phyloP scores from a whole-genome alignment of 176 grass and related monocot species.

The Rhynchospora breviuscula region DNA sequence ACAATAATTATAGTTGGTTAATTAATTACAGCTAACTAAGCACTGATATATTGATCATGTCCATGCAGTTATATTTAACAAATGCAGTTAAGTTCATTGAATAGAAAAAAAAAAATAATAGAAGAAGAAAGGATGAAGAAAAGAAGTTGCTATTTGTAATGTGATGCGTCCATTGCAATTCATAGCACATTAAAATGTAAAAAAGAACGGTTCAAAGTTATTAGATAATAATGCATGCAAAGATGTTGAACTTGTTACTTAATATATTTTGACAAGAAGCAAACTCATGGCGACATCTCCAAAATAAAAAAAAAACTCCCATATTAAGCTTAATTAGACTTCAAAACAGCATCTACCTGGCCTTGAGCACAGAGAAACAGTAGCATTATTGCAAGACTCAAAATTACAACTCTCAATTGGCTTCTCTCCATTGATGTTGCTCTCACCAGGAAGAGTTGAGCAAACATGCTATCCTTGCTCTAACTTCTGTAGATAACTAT shows the following conservation, averaged over 20 bases:
- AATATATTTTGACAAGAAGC: neutral
- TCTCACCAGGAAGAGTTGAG: neutral
- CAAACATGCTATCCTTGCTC: neutral
- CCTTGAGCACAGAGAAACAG: neutral
- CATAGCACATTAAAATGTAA: no score
- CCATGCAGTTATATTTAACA: neutral
- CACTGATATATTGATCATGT: neutral
- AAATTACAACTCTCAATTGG: neutral
- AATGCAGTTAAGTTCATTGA: neutral
- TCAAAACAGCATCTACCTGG: slow-evolving; percentile 18
- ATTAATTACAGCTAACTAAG: neutral
- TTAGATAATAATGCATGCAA: neutral
- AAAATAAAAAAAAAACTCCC: neutral
- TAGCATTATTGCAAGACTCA: neutral
- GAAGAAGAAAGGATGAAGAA: neutral
- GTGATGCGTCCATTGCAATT: neutral
- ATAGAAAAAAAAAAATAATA: neutral
- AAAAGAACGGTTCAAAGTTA: no score
- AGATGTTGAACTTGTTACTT: neutral
- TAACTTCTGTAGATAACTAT: neutral
- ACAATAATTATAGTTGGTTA: neutral
- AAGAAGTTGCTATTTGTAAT: neutral
- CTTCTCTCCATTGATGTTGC: slow-evolving; percentile 26
- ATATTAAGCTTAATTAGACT: neutral
- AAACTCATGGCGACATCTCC: neutral